phyloP scores from a whole-genome alignment of 352 stramenopile genomes.

The Detonula confervacea region DNA sequence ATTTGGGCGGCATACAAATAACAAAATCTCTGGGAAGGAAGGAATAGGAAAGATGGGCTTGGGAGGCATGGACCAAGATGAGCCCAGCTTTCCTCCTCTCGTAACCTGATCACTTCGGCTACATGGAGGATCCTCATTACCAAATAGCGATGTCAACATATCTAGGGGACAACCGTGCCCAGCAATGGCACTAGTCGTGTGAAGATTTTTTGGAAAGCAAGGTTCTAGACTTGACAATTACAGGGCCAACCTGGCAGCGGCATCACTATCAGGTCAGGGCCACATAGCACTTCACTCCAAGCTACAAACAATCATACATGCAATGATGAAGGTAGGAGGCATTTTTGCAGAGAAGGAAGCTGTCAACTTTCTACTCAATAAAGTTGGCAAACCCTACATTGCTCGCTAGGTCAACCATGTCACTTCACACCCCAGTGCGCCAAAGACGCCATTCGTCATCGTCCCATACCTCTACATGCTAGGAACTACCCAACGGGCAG shows the following conservation, averaged over 20 bases:
- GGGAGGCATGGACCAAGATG: background rate
- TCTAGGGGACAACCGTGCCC: background rate
- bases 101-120: background rate
- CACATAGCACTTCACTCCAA: background rate
- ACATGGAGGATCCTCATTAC: background rate
- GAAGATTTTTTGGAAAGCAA: background rate
- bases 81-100: background rate
- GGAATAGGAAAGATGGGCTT: background rate
- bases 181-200: too few species aligned
- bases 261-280: background rate
- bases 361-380: background rate
- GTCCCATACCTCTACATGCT: constrained; percentile 23
- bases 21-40: background rate
- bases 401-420: background rate
- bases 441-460: constrained; percentile 3
- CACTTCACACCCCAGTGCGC: background rate
- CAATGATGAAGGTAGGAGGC: background rate
- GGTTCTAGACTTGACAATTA: background rate
- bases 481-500: constrained; percentile 25
- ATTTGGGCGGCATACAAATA: background rate
- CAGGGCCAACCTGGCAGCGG: constrained; percentile 7
- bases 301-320: background rate
- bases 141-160: too few species aligned
- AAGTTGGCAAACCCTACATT: background rate
- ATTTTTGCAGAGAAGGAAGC: background rate